phyloP scores from a whole-genome alignment of 1,139 yeast genomes.

The Pneumocystis sp. region DNA sequence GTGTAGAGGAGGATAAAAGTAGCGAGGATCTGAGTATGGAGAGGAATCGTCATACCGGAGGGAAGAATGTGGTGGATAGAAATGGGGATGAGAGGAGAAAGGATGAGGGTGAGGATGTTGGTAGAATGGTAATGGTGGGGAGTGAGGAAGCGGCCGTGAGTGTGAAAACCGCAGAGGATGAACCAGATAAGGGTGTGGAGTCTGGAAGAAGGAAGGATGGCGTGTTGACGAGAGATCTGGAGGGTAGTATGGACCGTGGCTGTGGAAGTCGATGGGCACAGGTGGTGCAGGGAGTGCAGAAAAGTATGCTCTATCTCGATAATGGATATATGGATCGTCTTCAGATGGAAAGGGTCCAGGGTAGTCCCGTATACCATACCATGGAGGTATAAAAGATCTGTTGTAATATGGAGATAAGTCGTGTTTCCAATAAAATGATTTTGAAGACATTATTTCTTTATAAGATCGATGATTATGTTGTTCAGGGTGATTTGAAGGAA shows the following conservation, averaged over 20 bases:
- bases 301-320: neutral
- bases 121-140: neutral
- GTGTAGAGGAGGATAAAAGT: neutral
- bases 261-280: neutral
- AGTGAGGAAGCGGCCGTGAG: neutral
- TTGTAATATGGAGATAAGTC: neutral
- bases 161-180: neutral
- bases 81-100: neutral
- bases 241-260: neutral
- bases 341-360: neutral
- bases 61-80: neutral
- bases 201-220: neutral
- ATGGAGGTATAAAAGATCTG: neutral
- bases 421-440: neutral
- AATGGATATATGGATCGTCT: neutral
- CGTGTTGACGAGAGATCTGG: neutral
- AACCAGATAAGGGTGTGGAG: neutral
- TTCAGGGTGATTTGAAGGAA: neutral
- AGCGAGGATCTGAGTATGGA: neutral
- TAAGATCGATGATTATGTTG: neutral
- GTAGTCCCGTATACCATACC: neutral
- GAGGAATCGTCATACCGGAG: neutral
- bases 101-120: too few species aligned
- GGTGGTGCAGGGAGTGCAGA: neutral
- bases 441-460: neutral